phyloP scores from a whole-genome alignment of 306 rosid species.

The Canavalia gladiata region DNA sequence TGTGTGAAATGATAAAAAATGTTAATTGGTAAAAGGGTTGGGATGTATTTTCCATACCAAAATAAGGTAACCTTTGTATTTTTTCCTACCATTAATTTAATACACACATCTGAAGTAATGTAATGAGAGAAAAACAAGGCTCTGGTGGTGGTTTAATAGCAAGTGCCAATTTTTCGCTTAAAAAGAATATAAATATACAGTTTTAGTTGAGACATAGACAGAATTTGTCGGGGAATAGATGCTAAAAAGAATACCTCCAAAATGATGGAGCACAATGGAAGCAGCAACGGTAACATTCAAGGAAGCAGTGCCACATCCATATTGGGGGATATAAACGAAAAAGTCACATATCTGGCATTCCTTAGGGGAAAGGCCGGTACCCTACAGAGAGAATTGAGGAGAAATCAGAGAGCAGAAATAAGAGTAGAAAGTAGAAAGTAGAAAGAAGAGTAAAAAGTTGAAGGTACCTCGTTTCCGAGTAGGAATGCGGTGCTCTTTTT shows the following conservation, averaged over 20 bases:
- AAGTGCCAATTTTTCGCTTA: too few species aligned
- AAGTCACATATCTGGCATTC: conserved; percentile 91
- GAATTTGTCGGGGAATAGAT: too few species aligned
- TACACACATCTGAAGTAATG: too few species aligned
- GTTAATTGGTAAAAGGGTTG: too few species aligned
- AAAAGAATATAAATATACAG: too few species aligned
- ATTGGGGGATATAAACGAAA: conserved; percentile 93
- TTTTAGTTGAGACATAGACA: too few species aligned
- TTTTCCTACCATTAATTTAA: too few species aligned
- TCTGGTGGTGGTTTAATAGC: too few species aligned
- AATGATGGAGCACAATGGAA: conserved; percentile 91
- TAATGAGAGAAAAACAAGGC: neutral
- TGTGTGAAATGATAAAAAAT: too few species aligned
- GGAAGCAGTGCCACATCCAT: conserved; percentile 92
- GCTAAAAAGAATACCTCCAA: conserved; percentile 68
- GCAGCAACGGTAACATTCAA: conserved; percentile 95
- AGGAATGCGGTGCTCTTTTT: conserved; percentile 84
- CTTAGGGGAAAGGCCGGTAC: conserved; percentile 87
- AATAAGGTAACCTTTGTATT: too few species aligned
- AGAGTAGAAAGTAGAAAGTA: neutral
- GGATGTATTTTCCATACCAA: too few species aligned
- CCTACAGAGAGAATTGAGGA: conserved; percentile 52
- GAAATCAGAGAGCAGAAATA: neutral
- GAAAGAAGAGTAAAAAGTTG: neutral
- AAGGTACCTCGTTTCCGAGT: conserved; percentile 83